These are phyloP conservation scores for Leccinum olivaceopallidum DNA, from an alignment of 768 basidiomycete species.

Conservation along the genomic window DNA sequence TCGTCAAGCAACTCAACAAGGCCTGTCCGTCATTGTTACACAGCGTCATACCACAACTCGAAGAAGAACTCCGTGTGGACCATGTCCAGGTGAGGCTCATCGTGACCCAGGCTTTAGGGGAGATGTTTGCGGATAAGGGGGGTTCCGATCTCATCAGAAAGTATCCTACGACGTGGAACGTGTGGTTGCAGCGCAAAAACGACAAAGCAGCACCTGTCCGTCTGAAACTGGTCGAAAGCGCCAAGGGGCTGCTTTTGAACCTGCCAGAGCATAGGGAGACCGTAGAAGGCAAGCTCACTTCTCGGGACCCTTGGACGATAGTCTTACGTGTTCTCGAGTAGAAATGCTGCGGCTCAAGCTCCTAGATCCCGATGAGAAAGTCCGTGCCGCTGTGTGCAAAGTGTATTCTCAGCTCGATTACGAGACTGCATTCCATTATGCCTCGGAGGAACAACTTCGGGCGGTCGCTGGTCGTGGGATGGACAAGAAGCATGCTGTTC, in stretches of 20 bases:
- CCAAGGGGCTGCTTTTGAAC: slow-evolving; percentile 58
- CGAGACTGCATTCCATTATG: slow-evolving; percentile 84
- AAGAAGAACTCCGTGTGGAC: slow-evolving; percentile 84
- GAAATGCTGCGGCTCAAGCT: slow-evolving; percentile 66
- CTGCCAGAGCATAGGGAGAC: slow-evolving; percentile 66
- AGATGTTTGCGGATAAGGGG: slow-evolving; percentile 83
- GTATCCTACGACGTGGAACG: slow-evolving; percentile 82
- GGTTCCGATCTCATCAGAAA: slow-evolving; percentile 74
- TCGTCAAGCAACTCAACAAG: slow-evolving; percentile 80
- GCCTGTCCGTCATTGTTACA: slow-evolving; percentile 81
- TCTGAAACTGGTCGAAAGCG: slow-evolving; percentile 74
- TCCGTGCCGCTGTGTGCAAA: slow-evolving; percentile 82
- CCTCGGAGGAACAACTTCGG: slow-evolving; percentile 61
- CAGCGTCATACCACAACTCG: slow-evolving; percentile 91
- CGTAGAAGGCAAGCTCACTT: slow-evolving; percentile 64
- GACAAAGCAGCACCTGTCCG: slow-evolving; percentile 76
- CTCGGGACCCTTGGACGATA: not conserved
- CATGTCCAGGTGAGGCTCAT: slow-evolving; percentile 69
- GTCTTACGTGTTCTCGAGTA: slow-evolving; percentile 27
- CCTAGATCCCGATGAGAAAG: slow-evolving; percentile 87
- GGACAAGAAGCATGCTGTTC: slow-evolving; percentile 81
- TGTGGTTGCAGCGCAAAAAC: slow-evolving; percentile 77
- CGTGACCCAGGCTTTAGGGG: slow-evolving; percentile 84
- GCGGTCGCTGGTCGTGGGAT: slow-evolving; percentile 67
- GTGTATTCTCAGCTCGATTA: slow-evolving; percentile 85